These are phyloP conservation scores for Marsdenia floribunda DNA, from an alignment of 257 asterid species.

Conservation along the genomic window DNA sequence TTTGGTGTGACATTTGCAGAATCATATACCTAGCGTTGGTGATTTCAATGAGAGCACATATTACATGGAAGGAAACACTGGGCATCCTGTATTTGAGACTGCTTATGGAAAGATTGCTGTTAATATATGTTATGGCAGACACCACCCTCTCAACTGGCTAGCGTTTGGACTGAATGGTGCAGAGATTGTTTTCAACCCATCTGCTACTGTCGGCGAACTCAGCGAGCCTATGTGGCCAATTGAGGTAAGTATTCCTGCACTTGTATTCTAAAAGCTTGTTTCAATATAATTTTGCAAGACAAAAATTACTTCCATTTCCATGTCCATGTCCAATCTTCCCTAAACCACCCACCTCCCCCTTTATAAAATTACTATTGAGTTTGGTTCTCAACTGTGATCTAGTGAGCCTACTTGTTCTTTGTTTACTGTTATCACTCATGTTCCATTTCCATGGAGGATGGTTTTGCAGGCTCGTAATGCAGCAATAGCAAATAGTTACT, in stretches of 20 bases:
- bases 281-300: neutral
- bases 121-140: constrained; percentile 95
- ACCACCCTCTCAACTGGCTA: constrained; percentile 96
- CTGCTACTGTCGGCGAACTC: constrained; percentile 97
- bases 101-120: constrained; percentile 85
- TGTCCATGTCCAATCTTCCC: no score
- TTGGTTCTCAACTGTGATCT: neutral
- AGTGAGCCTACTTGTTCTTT: neutral
- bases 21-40: constrained; percentile 97
- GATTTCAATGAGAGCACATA: constrained; percentile 95
- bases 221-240: constrained; percentile 99
- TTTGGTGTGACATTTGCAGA: constrained; percentile 42
- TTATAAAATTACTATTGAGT: no score
- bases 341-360: no score
- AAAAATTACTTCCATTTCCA: neutral
- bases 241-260: constrained; percentile 74
- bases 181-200: constrained; percentile 90
- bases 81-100: constrained; percentile 96
- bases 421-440: neutral
- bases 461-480: constrained; percentile 86
- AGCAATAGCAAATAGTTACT: constrained; percentile 89
- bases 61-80: constrained; percentile 96
- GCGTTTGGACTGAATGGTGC: constrained; percentile 95
- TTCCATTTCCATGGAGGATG: constrained; percentile 2
- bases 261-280: neutral